A percentile compares a stretch with the other conserved stretches of the same genome.
phyloP scores from a whole-genome alignment of 2,329 filamentous ascomycete species.

The Alternaria viburni region DNA sequence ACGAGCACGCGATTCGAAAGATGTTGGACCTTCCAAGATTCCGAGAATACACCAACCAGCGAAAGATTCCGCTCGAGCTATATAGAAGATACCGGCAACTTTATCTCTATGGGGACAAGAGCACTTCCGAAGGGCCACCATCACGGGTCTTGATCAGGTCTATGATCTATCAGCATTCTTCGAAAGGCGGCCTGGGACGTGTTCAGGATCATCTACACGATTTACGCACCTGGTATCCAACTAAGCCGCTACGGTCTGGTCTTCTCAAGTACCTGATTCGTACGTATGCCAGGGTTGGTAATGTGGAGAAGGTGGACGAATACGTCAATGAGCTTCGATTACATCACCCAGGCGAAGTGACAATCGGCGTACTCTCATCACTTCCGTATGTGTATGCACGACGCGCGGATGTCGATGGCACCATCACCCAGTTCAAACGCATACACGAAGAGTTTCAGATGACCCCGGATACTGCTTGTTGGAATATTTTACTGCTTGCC shows the following conservation, averaged over 20 bases:
- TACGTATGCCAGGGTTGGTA: slow-evolving; percentile 44
- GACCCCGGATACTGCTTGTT: slow-evolving; percentile 65
- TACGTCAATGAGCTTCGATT: slow-evolving; percentile 38
- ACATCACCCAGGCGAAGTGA: slow-evolving; percentile 10
- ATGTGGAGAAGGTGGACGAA: slow-evolving; percentile 39
- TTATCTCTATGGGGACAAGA: slow-evolving; percentile 18
- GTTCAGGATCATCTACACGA: slow-evolving; percentile 34
- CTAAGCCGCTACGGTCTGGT: slow-evolving; percentile 20
- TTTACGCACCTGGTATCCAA: slow-evolving; percentile 32
- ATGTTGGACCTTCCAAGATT: slow-evolving; percentile 40
- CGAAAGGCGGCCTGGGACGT: slow-evolving; percentile 21
- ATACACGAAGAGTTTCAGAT: slow-evolving; percentile 64
- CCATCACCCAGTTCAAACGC: slow-evolving; percentile 67
- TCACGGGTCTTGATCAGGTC: slow-evolving; percentile 24
- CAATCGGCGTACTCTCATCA: slow-evolving; percentile 23
- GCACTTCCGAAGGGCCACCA: slow-evolving; percentile 18
- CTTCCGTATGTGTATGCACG: slow-evolving; percentile 75
- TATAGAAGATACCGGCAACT: slow-evolving; percentile 33
- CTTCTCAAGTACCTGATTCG: slow-evolving; percentile 30
- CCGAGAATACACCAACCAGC: slow-evolving; percentile 32
- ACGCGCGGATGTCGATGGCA: slow-evolving; percentile 67
- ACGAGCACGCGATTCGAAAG: slow-evolving; percentile 33
- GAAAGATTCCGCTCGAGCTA: slow-evolving; percentile 33
- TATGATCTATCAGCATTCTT: slow-evolving; percentile 29
- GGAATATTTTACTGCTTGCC: slow-evolving; percentile 79